Conservation (phyloP, 2,329 filamentous ascomycete species). For the Hypoxylon sp. region DNA sequence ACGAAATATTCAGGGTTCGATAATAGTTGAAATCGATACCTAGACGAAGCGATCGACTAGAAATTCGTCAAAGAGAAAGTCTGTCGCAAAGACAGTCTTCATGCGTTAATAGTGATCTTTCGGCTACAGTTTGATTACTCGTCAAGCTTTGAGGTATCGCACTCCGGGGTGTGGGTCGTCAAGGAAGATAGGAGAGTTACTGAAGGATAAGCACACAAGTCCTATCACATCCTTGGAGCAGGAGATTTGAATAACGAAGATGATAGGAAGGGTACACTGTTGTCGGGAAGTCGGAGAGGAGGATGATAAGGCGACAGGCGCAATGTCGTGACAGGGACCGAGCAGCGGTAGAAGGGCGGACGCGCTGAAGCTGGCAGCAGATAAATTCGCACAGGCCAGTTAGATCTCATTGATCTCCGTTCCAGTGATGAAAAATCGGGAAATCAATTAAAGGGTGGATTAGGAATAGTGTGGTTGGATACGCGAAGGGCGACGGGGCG, state of each 20-base stretch:
- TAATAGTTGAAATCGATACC: constrained; percentile 7
- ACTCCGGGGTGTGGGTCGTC: background rate
- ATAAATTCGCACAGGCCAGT: constrained; percentile 18
- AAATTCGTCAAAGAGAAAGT: background rate
- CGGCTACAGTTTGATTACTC: background rate
- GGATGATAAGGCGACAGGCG: background rate
- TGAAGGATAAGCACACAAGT: constrained; percentile 7
- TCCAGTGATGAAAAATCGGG: constrained; percentile 24
- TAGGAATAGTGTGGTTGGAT: constrained; percentile 39
- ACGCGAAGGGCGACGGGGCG: constrained; percentile 21
- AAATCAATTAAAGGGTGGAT: constrained; percentile 47
- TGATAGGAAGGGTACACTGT: background rate
- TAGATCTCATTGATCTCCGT: constrained; percentile 27
- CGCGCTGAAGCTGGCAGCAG: constrained; percentile 24
- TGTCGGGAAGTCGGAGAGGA: background rate
- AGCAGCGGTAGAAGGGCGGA: constrained; percentile 14
- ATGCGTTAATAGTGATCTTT: background rate
- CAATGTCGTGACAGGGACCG: constrained; percentile 4
- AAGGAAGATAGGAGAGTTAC: background rate
- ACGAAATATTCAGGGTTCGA: constrained; percentile 9
- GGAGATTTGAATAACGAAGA: background rate
- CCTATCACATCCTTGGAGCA: constrained; percentile 3
- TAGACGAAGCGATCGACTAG: background rate
- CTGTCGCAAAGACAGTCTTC: constrained; percentile 14
- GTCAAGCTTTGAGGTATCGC: background rate